Percentiles rank a stretch among this genome's conserved stretches.
phyloP scores from a whole-genome alignment of 768 basidiomycete genomes.

The Trametes cubensis region DNA sequence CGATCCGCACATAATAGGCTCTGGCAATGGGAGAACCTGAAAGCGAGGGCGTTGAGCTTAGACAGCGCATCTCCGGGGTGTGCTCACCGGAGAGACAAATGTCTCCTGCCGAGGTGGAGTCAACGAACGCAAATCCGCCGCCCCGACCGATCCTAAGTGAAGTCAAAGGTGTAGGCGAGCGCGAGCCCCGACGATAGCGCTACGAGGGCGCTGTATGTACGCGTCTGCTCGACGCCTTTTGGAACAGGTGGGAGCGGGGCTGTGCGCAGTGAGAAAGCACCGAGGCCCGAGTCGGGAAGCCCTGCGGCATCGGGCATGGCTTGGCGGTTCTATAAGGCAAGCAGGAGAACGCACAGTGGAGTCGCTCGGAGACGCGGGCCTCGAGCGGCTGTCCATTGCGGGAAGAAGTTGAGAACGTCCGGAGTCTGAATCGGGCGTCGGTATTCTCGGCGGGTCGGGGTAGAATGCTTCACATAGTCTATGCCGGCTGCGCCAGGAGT shows the following conservation, averaged over 20 bases:
- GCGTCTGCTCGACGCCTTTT: not conserved
- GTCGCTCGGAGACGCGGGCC: constrained; percentile 22
- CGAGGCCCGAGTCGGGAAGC: not conserved
- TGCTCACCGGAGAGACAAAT: not conserved
- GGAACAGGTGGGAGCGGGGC: constrained; percentile 19
- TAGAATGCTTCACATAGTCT: not conserved
- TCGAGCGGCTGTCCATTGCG: constrained; percentile 8
- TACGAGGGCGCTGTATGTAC: not conserved
- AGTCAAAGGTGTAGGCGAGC: too few species aligned
- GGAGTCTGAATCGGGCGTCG: constrained; percentile 8
- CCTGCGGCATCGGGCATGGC: constrained; percentile 5
- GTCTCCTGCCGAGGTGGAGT: too few species aligned
- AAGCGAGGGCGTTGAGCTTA: not conserved
- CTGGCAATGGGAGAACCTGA: not conserved
- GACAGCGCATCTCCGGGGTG: not conserved
- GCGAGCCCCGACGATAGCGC: not conserved
- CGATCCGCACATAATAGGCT: not conserved
- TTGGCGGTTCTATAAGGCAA: constrained; percentile 18
- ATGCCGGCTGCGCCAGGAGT: not conserved
- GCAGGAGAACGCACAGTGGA: not conserved
- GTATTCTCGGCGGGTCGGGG: not conserved
- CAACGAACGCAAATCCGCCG: too few species aligned
- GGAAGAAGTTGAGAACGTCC: constrained; percentile 12
- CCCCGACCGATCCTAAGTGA: too few species aligned
- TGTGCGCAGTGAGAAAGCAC: constrained; percentile 19